Evolutionary conservation across 1,284 basidiomycete genomes (phyloP).

Genomic region (Cutaneotrichosporon cavernicola): DNA sequence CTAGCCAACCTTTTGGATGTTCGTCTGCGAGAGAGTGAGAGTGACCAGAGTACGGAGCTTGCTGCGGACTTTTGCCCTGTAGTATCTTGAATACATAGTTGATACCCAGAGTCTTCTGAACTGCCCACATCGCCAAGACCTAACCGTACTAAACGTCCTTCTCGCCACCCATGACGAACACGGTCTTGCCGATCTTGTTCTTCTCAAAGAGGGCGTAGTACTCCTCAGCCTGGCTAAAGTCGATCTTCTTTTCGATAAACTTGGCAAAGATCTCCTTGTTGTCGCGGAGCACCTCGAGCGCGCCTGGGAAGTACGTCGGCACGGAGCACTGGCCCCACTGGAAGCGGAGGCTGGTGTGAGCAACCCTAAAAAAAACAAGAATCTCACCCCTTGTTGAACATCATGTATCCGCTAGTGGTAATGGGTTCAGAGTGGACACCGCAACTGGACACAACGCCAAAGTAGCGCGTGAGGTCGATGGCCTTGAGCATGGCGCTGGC

Average conservation of each 20-base stretch:
- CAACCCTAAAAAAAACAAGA: background rate
- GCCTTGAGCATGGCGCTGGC: constrained; percentile 67
- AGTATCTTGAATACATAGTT: background rate
- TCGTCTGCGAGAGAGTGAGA: background rate
- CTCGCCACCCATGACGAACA: constrained; percentile 33
- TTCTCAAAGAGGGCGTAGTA: constrained; percentile 50
- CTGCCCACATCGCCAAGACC: background rate
- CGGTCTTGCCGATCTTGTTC: constrained; percentile 50
- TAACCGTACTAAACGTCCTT: background rate
- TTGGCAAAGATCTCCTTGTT: constrained; percentile 44
- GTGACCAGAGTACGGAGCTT: background rate
- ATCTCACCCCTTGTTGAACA: constrained; percentile 71
- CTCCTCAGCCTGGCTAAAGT: constrained; percentile 43
- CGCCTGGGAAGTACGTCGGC: constrained; percentile 70
- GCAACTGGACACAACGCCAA: constrained; percentile 76
- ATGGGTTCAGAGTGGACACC: constrained; percentile 59
- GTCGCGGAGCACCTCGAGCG: constrained; percentile 63
- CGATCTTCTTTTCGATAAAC: constrained; percentile 48
- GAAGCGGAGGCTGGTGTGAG: constrained; percentile 29
- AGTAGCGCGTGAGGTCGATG: constrained; percentile 74
- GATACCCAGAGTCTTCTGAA: background rate
- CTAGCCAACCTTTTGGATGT: background rate
- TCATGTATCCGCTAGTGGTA: constrained; percentile 53
- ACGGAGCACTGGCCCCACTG: constrained; percentile 75
- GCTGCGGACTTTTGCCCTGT: background rate